Evolutionary conservation across 345 rosid genomes (phyloP).

Genomic region (Brassica carinata): DNA sequence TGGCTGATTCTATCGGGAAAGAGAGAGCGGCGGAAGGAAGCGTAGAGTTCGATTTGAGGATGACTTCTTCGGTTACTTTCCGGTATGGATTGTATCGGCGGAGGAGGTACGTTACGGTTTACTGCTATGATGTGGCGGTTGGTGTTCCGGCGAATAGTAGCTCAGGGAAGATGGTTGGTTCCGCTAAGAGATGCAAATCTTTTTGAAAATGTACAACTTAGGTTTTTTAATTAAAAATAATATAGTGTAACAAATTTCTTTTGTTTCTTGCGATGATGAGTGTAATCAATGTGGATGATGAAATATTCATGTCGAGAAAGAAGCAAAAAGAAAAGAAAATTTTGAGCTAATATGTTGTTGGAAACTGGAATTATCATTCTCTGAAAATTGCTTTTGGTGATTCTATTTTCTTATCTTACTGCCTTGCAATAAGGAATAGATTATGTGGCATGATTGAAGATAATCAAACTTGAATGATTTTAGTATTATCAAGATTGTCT

Average conservation of each 20-base stretch:
- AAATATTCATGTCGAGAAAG: background rate
- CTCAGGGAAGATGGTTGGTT: constrained; percentile 65
- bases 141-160: constrained; percentile 43
- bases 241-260: background rate
- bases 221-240: background rate
- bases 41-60: constrained; percentile 53
- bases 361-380: background rate
- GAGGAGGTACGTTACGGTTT: constrained; percentile 47
- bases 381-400: background rate
- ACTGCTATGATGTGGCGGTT: constrained; percentile 49
- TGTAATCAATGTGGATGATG: background rate
- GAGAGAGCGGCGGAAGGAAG: constrained; percentile 43
- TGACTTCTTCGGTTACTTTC: constrained; percentile 47
- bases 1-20: constrained; percentile 39
- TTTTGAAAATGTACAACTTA: constrained; percentile 4
- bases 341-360: background rate
- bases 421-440: background rate
- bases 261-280: background rate
- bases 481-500: background rate
- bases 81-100: constrained; percentile 58
- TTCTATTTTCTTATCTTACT: background rate
- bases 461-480: constrained; percentile 7
- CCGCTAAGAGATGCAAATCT: constrained; percentile 45
- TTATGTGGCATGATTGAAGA: constrained; percentile 7
- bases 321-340: background rate